Percentiles rank a stretch among this genome's conserved stretches.
These are phyloP conservation scores for Aspergillus spinulosporus DNA, from an alignment of 2,329 filamentous ascomycete species.

Conservation along the genomic window DNA sequence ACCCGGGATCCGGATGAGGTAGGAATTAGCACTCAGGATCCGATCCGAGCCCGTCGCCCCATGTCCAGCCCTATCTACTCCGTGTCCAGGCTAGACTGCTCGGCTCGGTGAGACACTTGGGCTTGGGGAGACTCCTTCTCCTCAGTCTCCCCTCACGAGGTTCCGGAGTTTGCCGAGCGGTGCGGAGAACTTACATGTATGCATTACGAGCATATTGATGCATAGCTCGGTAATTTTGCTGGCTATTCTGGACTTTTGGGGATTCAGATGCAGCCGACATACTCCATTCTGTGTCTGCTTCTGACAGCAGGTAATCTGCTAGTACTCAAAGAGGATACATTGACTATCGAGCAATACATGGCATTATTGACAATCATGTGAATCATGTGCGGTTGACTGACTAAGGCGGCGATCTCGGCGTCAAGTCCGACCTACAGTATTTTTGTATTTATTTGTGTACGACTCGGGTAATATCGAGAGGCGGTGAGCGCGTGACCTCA, in stretches of 20 bases:
- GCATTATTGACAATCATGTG: neutral
- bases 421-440: neutral
- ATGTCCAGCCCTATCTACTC: neutral
- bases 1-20: neutral
- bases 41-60: neutral
- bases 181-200: conserved; percentile 7
- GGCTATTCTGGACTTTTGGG: too few species aligned
- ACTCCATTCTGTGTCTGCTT: too few species aligned
- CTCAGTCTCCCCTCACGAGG: conserved; percentile 2
- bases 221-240: too few species aligned
- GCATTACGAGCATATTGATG: neutral
- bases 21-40: neutral
- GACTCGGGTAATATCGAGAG: conserved; percentile 10
- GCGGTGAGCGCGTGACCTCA: conserved; percentile 12
- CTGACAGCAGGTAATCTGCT: too few species aligned
- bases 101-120: conserved; percentile 5
- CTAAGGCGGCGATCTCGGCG: neutral
- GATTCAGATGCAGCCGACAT: too few species aligned
- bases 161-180: conserved; percentile 18
- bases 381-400: neutral
- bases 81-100: neutral
- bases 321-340: neutral
- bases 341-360: neutral
- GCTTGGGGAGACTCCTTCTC: neutral
- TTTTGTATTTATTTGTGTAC: neutral